A percentile compares a stretch with the other conserved stretches of the same genome.
Conservation (phyloP, 2,329 filamentous ascomycete species). For the Diaporthe australafricana region DNA sequence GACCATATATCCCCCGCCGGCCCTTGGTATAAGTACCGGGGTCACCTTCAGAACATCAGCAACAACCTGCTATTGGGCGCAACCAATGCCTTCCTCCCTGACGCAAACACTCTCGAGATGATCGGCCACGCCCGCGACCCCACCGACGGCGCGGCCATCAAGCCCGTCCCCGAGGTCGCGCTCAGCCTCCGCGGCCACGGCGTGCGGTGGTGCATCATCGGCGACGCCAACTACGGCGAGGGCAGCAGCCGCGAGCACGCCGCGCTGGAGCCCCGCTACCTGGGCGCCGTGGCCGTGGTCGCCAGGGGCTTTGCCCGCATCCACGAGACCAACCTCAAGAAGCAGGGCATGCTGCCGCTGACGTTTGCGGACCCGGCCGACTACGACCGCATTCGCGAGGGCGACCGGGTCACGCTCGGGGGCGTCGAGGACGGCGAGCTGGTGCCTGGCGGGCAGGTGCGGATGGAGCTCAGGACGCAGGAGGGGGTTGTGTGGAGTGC, state of each 20-base stretch:
- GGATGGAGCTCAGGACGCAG: neutral
- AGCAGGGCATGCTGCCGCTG: conserved; percentile 69
- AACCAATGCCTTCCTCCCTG: conserved; percentile 46
- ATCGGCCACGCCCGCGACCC: conserved; percentile 46
- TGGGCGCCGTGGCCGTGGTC: conserved; percentile 85
- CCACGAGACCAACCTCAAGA: conserved; percentile 94
- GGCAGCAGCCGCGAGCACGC: conserved; percentile 88
- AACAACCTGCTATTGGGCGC: conserved; percentile 51
- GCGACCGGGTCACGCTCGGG: neutral
- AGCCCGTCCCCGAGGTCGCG: conserved; percentile 45
- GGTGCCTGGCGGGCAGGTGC: neutral
- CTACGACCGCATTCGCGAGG: conserved; percentile 3
- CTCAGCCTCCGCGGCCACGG: conserved; percentile 40
- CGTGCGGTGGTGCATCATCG: conserved; percentile 48
- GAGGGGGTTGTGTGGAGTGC: conserved; percentile 5
- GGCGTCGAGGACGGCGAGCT: conserved; percentile 17
- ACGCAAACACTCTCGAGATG: conserved; percentile 39
- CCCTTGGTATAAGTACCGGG: conserved; percentile 53
- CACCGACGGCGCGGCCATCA: conserved; percentile 21
- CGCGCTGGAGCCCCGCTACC: conserved; percentile 84
- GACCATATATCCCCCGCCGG: conserved; percentile 53
- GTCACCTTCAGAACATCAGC: conserved; percentile 52
- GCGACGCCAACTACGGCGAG: conserved; percentile 74
- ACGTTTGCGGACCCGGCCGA: conserved; percentile 51
- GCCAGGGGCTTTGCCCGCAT: conserved; percentile 86